Conservation (phyloP, 2,329 filamentous ascomycete species). For the Fusarium nanum region DNA sequence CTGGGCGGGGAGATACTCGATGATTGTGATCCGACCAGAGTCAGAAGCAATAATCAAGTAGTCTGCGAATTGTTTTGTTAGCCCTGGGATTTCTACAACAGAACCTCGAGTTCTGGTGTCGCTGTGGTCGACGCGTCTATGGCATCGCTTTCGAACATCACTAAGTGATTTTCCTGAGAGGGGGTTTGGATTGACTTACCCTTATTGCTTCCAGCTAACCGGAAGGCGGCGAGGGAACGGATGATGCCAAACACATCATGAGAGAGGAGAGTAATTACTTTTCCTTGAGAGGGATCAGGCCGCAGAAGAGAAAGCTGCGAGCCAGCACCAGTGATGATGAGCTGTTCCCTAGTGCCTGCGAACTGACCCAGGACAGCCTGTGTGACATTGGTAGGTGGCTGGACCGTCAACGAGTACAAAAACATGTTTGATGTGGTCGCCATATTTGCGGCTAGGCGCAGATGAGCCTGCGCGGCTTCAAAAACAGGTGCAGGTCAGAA, state of each 20-base stretch:
- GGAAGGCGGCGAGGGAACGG: constrained; percentile 86
- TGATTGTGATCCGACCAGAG: constrained; percentile 91
- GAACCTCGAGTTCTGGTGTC: constrained; percentile 46
- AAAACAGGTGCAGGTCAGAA: constrained; percentile 45
- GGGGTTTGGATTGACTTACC: constrained; percentile 72
- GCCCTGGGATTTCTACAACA: constrained; percentile 28
- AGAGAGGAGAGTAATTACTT: constrained; percentile 85
- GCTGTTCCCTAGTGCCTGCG: constrained; percentile 94
- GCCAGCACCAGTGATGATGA: constrained; percentile 93
- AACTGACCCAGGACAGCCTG: constrained; percentile 96
- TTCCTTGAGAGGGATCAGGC: constrained; percentile 85
- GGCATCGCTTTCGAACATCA: constrained; percentile 61
- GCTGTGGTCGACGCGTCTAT: constrained; percentile 38
- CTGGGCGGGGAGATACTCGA: constrained; percentile 88
- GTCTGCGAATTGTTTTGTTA: constrained; percentile 68
- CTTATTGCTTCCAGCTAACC: constrained; percentile 93
- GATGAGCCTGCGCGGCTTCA: constrained; percentile 62
- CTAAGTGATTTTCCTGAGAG: constrained; percentile 70
- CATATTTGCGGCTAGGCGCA: constrained; percentile 72
- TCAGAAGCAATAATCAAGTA: constrained; percentile 96
- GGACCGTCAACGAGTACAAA: constrained; percentile 96
- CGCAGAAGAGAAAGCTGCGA: constrained; percentile 89
- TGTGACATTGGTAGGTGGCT: constrained; percentile 88
- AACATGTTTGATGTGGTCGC: constrained; percentile 99
- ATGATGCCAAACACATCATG: constrained; percentile 98